A percentile compares a stretch with the other conserved stretches of the same genome.
Evolutionary conservation across 139 green algal genomes (phyloP).

Genomic region (Trebouxia sp.): DNA sequence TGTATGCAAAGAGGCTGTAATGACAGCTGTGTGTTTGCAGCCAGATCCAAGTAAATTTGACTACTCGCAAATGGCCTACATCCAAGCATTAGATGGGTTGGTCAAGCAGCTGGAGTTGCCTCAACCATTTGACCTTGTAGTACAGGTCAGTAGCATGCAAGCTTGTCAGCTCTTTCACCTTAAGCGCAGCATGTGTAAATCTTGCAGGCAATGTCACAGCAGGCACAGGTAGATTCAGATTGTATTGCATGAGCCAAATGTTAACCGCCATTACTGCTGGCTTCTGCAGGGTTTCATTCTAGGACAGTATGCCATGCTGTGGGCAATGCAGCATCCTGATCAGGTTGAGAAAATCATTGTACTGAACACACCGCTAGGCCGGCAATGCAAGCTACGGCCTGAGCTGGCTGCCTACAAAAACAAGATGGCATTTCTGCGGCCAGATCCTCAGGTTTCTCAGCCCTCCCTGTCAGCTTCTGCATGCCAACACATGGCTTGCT

Average conservation of each 20-base stretch:
- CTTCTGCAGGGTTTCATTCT: slow-evolving; percentile 69
- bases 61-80: slow-evolving; percentile 58
- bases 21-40: slow-evolving; percentile 14
- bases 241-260: too few relatives aligned
- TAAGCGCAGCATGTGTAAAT: too few relatives aligned
- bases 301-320: slow-evolving; percentile 73
- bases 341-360: slow-evolving; percentile 64
- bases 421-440: slow-evolving; percentile 72
- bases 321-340: slow-evolving; percentile 57
- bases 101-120: slow-evolving; percentile 39
- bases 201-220: too few relatives aligned
- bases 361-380: slow-evolving; percentile 72
- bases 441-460: slow-evolving; percentile 39
- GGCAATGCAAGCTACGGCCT: slow-evolving; percentile 66
- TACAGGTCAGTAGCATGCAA: background rate
- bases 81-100: slow-evolving; percentile 48
- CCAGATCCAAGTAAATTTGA: slow-evolving; percentile 47
- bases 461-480: background rate
- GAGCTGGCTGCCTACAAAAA: slow-evolving; percentile 79
- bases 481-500: background rate
- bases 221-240: too few relatives aligned
- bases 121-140: background rate
- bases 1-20: background rate
- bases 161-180: too few relatives aligned
- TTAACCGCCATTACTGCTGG: too few relatives aligned